Base-by-base conservation (phyloP, 257 asterid genomes). In the Salvia hispanica region DNA sequence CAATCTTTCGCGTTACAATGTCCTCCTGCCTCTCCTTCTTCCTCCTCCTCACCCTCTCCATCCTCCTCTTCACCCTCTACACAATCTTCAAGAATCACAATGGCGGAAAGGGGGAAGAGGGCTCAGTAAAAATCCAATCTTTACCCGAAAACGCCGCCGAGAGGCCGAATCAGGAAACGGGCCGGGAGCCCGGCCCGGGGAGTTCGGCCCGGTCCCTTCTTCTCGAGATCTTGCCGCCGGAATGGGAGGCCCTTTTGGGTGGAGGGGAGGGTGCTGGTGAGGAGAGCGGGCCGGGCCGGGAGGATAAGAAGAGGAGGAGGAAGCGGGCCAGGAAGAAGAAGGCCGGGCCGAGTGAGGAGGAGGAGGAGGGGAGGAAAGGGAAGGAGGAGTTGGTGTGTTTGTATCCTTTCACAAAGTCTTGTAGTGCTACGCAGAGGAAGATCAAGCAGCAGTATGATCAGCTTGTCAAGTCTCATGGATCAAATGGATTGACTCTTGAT, bases 371-470 rank as follows among this genome's bases (percentile, higher is more conserved):
- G 64, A 53, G 71, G 12, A 82, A 74, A 65, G 86, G 59, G 72
- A 79, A 83, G 51, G 83, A 84, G 21, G 88, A 76, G 81, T 69
- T 84, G 74, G 85, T 86, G 5, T 82, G 83, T 66, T 58, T 82
- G 64, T 91, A 80, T 82, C 96, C 96, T 5, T 89, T 84, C 67
- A 85, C 92, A 4, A 83, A 85, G 65, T 80, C 90, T 46, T 74
- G 81, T 0, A 89, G 95, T 73, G 88, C 92, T 25, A 79, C 88
- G 63, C 98, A 91, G 53, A 86, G 96, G 77, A 91, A 85, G 74
- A 85, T 91, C 67, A 91, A 85, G 76, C 87, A 79, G 52, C 88
- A 83, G 47, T 88, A 88, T 73, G 95, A 91, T 76, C 86, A 85
- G 64, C 90, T 91, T 73, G 94, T 85, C 10, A 89, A 76, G 83